A percentile compares a stretch with the other conserved stretches of the same genome.
phyloP scores from a whole-genome alignment of 176 grass and related monocot genomes.

The sorghum (Sorghum bicolor) region Sorghum_bicolor_NCBIv3 NC_012877.2:54832001-54832500 shows the following conservation, averaged over 20 bases:
- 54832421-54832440: background rate
- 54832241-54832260: background rate
- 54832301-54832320: slow-evolving; percentile 21
- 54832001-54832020: background rate
- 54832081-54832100: background rate
- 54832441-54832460: slow-evolving; percentile 95
- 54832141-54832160: no score
- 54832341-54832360: background rate
- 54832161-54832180: background rate
- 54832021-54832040: background rate
- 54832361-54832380: background rate
- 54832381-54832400: background rate
- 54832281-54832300: background rate
- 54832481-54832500: slow-evolving; percentile 99
- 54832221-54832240: background rate
- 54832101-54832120: background rate
- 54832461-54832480: slow-evolving; percentile 95
- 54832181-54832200: background rate
- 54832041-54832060: background rate
- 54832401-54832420: background rate
- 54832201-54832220: background rate
- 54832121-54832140: background rate
- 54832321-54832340: slow-evolving; percentile 8
- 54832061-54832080: background rate
- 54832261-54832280: background rate